Evolutionary conservation across 495 filamentous ascomycete species (phyloP).

Genomic region (Aspergillus hancockii): DNA sequence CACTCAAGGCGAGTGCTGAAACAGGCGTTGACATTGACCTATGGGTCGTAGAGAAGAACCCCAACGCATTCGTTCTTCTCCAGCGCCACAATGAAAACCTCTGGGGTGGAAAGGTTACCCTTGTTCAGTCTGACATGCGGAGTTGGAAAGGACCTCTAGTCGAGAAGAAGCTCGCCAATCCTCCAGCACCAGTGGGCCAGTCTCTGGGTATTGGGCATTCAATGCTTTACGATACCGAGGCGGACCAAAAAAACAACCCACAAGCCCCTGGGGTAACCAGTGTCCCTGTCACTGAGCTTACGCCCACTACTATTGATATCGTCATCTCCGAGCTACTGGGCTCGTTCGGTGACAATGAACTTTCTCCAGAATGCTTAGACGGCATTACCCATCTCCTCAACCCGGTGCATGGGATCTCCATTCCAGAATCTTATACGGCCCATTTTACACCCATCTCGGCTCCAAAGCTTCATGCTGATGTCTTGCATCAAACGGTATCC

Average conservation of each 20-base stretch:
- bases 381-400: constrained; percentile 84
- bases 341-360: constrained; percentile 89
- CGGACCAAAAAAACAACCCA: not conserved
- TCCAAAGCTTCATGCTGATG: constrained; percentile 80
- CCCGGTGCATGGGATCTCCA: constrained; percentile 81
- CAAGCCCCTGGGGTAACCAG: not conserved
- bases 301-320: constrained; percentile 78
- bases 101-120: constrained; percentile 74
- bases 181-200: constrained; percentile 30
- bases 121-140: constrained; percentile 97
- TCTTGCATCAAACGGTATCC: constrained; percentile 56
- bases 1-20: constrained; percentile 72
- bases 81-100: constrained; percentile 75
- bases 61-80: constrained; percentile 91
- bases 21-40: constrained; percentile 77
- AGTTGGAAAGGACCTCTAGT: constrained; percentile 75
- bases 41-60: constrained; percentile 97
- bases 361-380: constrained; percentile 87
- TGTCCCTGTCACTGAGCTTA: constrained; percentile 8
- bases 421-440: constrained; percentile 88
- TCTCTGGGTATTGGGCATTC: constrained; percentile 36
- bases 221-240: constrained; percentile 22
- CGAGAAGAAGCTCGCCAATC: constrained; percentile 17
- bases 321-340: constrained; percentile 91
- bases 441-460: constrained; percentile 89